A percentile compares a stretch with the other conserved stretches of the same genome.
phyloP scores from a whole-genome alignment of 768 basidiomycete species.

The Pulveroboletus sp. region DNA sequence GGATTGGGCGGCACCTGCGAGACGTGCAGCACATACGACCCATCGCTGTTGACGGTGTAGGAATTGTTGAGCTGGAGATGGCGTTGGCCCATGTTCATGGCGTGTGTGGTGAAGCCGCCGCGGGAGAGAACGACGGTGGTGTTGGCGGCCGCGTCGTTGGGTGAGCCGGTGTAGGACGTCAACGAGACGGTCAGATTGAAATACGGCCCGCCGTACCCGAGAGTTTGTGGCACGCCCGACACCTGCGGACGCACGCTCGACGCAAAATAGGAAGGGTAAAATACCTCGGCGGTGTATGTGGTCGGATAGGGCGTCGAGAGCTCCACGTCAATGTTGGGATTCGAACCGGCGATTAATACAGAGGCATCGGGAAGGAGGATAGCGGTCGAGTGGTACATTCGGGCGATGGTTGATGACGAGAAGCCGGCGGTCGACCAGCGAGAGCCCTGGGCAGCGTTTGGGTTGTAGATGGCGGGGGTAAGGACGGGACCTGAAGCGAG shows the following conservation, averaged over 20 bases:
- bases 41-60: conserved; percentile 76
- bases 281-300: conserved; percentile 79
- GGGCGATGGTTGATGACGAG: conserved; percentile 58
- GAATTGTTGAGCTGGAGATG: conserved; percentile 81
- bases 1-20: conserved; percentile 82
- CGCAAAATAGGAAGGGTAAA: conserved; percentile 89
- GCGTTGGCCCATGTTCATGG: conserved; percentile 88
- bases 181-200: conserved; percentile 76
- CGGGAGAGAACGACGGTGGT: conserved; percentile 77
- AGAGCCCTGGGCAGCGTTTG: conserved; percentile 62
- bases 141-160: conserved; percentile 70
- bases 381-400: conserved; percentile 90
- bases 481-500: conserved; percentile 79
- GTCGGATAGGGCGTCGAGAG: conserved; percentile 63
- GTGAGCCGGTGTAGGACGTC: conserved; percentile 56
- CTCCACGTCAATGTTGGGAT: conserved; percentile 87
- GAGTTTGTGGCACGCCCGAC: conserved; percentile 62
- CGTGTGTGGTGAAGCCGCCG: conserved; percentile 83
- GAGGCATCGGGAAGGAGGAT: conserved; percentile 87
- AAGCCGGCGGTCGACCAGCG: conserved; percentile 75
- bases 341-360: conserved; percentile 87
- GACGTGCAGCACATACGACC: conserved; percentile 75
- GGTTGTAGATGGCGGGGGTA: conserved; percentile 83
- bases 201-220: conserved; percentile 78
- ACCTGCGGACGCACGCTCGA: conserved; percentile 66